Evolutionary conservation across 495 filamentous ascomycete species (phyloP).

Genomic region (Aspergillus wentii): DNA sequence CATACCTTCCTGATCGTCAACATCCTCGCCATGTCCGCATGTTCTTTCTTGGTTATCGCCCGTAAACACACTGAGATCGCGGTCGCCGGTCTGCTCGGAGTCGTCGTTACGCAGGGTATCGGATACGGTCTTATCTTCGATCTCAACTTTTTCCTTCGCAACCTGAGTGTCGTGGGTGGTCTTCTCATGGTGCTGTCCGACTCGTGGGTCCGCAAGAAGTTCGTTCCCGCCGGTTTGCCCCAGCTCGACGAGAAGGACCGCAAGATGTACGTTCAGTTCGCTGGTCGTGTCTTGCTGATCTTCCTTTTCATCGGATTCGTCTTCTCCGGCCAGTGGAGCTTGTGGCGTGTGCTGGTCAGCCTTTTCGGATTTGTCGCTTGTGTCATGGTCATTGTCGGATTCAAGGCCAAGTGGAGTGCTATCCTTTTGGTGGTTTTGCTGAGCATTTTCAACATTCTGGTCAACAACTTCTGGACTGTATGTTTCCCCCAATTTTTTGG

Average conservation of each 20-base stretch:
- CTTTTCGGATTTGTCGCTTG: slow-evolving; percentile 83
- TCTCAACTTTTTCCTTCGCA: slow-evolving; percentile 99
- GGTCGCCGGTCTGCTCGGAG: slow-evolving; percentile 80
- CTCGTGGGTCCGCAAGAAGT: slow-evolving; percentile 95
- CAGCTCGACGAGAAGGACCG: slow-evolving; percentile 96
- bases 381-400: slow-evolving; percentile 97
- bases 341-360: slow-evolving; percentile 79
- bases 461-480: slow-evolving; percentile 99
- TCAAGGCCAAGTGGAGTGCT: slow-evolving; percentile 99
- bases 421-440: slow-evolving; percentile 89
- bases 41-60: slow-evolving; percentile 79
- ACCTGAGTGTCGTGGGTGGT: slow-evolving; percentile 93
- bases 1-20: slow-evolving; percentile 92
- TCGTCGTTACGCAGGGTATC: slow-evolving; percentile 93
- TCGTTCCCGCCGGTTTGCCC: slow-evolving; percentile 91
- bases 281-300: slow-evolving; percentile 91
- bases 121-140: slow-evolving; percentile 99
- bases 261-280: slow-evolving; percentile 99
- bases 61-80: slow-evolving; percentile 90
- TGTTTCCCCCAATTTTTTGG: slow-evolving; percentile 29
- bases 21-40: slow-evolving; percentile 81
- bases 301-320: slow-evolving; percentile 96
- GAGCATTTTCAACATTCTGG: slow-evolving; percentile 91
- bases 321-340: slow-evolving; percentile 87
- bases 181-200: slow-evolving; percentile 97